Evolutionary conservation across 2,329 filamentous ascomycete species (phyloP).

Genomic region (Talaromyces sp.): DNA sequence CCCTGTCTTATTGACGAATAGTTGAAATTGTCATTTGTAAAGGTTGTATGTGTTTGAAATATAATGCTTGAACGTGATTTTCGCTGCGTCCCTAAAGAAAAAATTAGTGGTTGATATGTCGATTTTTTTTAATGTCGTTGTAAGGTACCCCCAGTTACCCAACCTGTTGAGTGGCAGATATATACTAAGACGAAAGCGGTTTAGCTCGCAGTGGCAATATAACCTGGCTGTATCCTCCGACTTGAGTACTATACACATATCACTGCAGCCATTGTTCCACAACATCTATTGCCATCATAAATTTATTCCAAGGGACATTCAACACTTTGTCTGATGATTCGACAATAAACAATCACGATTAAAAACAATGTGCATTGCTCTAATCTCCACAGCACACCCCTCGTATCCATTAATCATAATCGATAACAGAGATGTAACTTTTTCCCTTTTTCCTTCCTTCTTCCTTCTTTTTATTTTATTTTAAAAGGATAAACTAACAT

Average conservation of each 20-base stretch:
- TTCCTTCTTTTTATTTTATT: too few species aligned
- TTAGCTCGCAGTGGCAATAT: neutral
- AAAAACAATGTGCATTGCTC: conserved; percentile 66
- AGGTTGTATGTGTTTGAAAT: too few species aligned
- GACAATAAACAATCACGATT: neutral
- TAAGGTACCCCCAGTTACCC: too few species aligned
- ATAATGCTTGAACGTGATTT: too few species aligned
- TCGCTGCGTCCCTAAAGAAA: too few species aligned
- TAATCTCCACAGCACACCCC: conserved; percentile 71
- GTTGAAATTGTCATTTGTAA: too few species aligned
- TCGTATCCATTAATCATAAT: conserved; percentile 69
- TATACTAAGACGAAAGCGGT: neutral
- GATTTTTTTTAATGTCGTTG: too few species aligned
- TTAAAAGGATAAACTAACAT: neutral
- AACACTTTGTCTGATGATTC: neutral
- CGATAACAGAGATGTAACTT: conserved; percentile 67
- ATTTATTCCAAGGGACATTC: neutral
- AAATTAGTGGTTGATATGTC: too few species aligned
- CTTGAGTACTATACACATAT: too few species aligned
- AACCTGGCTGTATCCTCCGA: neutral
- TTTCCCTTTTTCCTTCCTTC: neutral
- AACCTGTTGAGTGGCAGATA: too few species aligned
- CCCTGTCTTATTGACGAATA: too few species aligned
- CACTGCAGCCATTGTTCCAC: neutral
- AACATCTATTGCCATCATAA: neutral